Percentiles rank a stretch among this genome's conserved stretches.
These are phyloP conservation scores for Wickerhamiella qilinensis DNA, from an alignment of 805 yeast genomes.

Conservation along the genomic window DNA sequence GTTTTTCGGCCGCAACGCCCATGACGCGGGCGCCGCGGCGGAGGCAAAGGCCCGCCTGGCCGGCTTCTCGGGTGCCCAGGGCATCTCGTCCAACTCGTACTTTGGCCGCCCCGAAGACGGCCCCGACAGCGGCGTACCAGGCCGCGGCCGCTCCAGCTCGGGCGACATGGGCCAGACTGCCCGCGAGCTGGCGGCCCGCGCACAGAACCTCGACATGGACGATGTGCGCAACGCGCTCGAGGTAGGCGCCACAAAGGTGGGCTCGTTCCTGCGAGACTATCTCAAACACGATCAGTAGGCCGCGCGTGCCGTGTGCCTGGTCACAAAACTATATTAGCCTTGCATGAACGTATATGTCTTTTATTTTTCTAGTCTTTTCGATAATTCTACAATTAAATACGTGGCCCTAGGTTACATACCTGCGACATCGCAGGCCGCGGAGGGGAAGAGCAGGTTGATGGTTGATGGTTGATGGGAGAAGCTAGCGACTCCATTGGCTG, in stretches of 20 bases:
- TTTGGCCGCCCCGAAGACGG: slow-evolving; percentile 68
- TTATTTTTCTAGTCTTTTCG: too few species aligned
- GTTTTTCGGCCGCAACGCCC: slow-evolving; percentile 74
- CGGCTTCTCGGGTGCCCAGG: slow-evolving; percentile 68
- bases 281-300: slow-evolving; percentile 21
- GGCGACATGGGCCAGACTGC: slow-evolving; percentile 19
- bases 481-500: too few species aligned
- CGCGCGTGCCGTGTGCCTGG: too few species aligned
- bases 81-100: slow-evolving; percentile 83
- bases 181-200: slow-evolving; percentile 15
- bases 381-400: too few species aligned
- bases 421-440: too few species aligned
- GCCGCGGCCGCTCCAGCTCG: neutral
- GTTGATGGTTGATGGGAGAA: too few species aligned
- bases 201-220: slow-evolving; percentile 53
- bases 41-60: slow-evolving; percentile 76
- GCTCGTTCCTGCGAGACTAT: slow-evolving; percentile 75
- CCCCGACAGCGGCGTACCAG: slow-evolving; percentile 16
- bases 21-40: slow-evolving; percentile 56
- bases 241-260: slow-evolving; percentile 80
- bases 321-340: too few species aligned
- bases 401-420: too few species aligned
- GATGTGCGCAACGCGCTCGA: slow-evolving; percentile 83
- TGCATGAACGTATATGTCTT: too few species aligned
- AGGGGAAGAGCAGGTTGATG: too few species aligned